Evolutionary conservation across 139 green algal genomes (phyloP).

Genomic region (Tetradesmus lagerheimii): DNA sequence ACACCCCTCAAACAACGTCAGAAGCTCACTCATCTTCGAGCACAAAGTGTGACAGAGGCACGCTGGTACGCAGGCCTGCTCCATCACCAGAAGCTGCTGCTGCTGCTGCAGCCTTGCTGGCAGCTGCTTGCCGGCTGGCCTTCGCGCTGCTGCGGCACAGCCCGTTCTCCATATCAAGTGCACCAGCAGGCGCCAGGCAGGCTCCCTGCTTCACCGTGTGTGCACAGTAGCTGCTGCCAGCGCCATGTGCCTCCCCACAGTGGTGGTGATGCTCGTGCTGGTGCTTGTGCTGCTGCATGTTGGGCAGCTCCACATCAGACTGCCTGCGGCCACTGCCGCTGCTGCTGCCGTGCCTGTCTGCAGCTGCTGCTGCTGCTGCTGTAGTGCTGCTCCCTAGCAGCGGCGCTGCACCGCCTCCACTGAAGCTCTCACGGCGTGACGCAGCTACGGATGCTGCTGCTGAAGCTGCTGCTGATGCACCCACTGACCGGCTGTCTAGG

Average conservation of each 20-base stretch:
- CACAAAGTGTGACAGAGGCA: not conserved
- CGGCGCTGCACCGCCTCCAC: not conserved
- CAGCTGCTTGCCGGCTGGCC: not conserved
- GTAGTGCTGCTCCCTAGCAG: not conserved
- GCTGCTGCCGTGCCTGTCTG: not conserved
- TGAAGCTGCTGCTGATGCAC: not conserved
- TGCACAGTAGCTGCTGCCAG: not conserved
- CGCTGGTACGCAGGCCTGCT: not conserved
- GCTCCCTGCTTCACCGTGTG: not conserved
- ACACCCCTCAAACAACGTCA: not conserved
- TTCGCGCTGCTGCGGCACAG: not conserved
- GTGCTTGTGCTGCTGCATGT: slow-evolving; percentile 6
- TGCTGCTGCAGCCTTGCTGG: too few species aligned
- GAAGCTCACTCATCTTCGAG: not conserved
- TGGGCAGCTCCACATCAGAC: not conserved
- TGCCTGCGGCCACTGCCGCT: not conserved
- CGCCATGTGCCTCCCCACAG: not conserved
- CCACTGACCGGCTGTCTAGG: not conserved
- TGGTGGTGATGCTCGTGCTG: slow-evolving; percentile 14
- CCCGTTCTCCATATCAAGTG: not conserved
- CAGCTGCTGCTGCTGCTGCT: not conserved
- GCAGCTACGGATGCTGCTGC: not conserved
- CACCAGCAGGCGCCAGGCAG: not conserved
- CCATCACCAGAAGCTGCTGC: too few species aligned
- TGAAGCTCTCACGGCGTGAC: not conserved